Base-by-base conservation (phyloP, 768 basidiomycete genomes). In the Mrakia blollopis region DNA sequence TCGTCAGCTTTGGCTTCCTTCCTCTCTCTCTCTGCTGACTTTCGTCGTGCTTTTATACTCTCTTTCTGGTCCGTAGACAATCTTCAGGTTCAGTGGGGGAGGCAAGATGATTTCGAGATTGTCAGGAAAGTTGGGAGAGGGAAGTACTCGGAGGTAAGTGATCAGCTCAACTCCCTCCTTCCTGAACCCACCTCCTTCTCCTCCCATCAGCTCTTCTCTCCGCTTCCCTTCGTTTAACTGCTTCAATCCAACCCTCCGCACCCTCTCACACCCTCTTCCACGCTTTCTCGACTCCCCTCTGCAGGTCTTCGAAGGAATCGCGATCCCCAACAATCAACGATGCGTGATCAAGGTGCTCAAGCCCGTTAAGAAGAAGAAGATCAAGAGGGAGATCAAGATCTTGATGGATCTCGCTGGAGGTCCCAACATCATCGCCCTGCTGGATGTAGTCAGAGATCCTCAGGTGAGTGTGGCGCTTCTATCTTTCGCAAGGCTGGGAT, bases 361-460 rank as follows among this genome's bases (percentile, higher is more conserved):
- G 84, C 96, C 96, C 0, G 95, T 98, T 62, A 98, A 98, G 88
- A 98, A 98, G 89, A 98, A 98, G 89, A 98, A 98, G 86, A 98
- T 98, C 85, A 98, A 98, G 86, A 88, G 96, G 79, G 96, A 98
- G 86, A 97, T 98, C 84, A 98, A 98, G 87, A 96, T 98, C 81
- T 85, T 98, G 35, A 94, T 95, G 85, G 98, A 98, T 83, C 87
- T 98, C 35, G 93, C 94, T 0, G 95, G 96, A 37, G 96, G 96
- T 9, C 94, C 94, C 7, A 98, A 98, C 84, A 88, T 98, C 79
- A 92, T 98, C 69, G 91, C 91, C 9, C 87, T 98, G 69, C 87
- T 98, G 79, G 96, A 98, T 82, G 94, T 98, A 79, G 96, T 98
- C 79, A 90, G 96, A 81, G 96, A 98, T 85, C 92, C 91, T 30